phyloP scores from a whole-genome alignment of 805 yeast species.

The Pichia nanzhaoensis region DNA sequence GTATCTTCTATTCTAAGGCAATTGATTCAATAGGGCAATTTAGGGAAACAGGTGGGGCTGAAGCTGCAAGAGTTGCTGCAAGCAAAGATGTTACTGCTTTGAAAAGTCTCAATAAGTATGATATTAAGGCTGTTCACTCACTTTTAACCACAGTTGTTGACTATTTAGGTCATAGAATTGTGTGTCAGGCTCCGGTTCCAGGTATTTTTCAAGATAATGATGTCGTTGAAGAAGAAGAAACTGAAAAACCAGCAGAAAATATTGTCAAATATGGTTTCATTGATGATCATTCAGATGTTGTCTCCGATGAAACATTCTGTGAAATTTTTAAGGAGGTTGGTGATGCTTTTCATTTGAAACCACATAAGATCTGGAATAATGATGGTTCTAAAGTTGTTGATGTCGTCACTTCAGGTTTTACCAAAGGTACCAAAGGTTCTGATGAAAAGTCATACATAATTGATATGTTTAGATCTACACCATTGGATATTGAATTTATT shows the following conservation, averaged over 20 bases:
- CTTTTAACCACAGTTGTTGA: constrained; percentile 84
- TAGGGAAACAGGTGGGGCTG: constrained; percentile 66
- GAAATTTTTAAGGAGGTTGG: constrained; percentile 54
- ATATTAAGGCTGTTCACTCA: constrained; percentile 56
- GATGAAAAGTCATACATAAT: constrained; percentile 81
- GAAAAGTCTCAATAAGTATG: constrained; percentile 59
- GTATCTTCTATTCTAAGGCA: constrained; percentile 81
- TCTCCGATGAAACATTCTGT: constrained; percentile 46
- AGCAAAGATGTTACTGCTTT: constrained; percentile 74
- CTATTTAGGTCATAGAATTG: constrained; percentile 78
- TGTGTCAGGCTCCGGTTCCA: constrained; percentile 95
- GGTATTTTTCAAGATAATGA: constrained; percentile 56
- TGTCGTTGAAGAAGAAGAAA: constrained; percentile 34
- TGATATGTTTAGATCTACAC: constrained; percentile 79
- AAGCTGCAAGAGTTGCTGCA: constrained; percentile 76
- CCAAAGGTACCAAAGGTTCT: constrained; percentile 80
- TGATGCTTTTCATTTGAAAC: constrained; percentile 70
- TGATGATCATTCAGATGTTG: constrained; percentile 48
- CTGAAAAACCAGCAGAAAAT: constrained; percentile 32
- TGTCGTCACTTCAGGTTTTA: constrained; percentile 63
- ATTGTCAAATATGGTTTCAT: constrained; percentile 71
- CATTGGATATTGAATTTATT: constrained; percentile 72
- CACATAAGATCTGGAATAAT: constrained; percentile 50
- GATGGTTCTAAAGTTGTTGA: constrained; percentile 39
- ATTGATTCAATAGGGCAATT: constrained; percentile 63